phyloP scores from a whole-genome alignment of 495 filamentous ascomycete genomes.

The Lepidopterella palustris region DNA sequence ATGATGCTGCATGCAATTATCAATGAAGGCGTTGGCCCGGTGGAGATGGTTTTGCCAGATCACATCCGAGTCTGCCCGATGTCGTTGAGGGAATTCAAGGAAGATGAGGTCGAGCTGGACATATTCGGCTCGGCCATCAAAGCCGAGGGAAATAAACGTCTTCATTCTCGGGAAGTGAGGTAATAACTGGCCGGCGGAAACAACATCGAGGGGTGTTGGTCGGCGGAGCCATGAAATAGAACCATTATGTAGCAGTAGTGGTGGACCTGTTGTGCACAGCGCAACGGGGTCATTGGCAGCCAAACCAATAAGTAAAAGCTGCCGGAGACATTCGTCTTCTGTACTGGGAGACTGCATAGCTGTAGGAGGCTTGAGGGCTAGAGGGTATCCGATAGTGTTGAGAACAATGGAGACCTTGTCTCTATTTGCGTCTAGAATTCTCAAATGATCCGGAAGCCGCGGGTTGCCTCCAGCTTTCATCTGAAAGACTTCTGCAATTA shows the following conservation, averaged over 20 bases:
- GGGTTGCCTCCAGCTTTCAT: slow-evolving; percentile 33
- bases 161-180: slow-evolving; percentile 5
- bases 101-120: slow-evolving; percentile 30
- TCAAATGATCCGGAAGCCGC: slow-evolving; percentile 23
- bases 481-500: slow-evolving; percentile 29
- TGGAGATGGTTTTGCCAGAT: slow-evolving; percentile 17
- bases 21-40: slow-evolving; percentile 19
- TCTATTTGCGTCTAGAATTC: slow-evolving; percentile 29
- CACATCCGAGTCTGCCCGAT: background rate
- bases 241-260: slow-evolving; percentile 23
- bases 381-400: slow-evolving; percentile 28
- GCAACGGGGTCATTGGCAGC: slow-evolving; percentile 31
- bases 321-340: slow-evolving; percentile 30
- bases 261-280: slow-evolving; percentile 29
- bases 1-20: slow-evolving; percentile 18
- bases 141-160: slow-evolving; percentile 14
- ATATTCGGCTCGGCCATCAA: slow-evolving; percentile 24
- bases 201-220: slow-evolving; percentile 29
- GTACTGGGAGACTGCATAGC: slow-evolving; percentile 12
- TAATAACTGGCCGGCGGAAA: background rate
- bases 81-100: slow-evolving; percentile 18
- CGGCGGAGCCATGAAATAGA: slow-evolving; percentile 27
- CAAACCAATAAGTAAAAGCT: slow-evolving; percentile 28
- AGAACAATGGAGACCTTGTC: slow-evolving; percentile 32
- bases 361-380: slow-evolving; percentile 18